Conservation (phyloP, 345 rosid genomes). For the Luvunga scandens region DNA sequence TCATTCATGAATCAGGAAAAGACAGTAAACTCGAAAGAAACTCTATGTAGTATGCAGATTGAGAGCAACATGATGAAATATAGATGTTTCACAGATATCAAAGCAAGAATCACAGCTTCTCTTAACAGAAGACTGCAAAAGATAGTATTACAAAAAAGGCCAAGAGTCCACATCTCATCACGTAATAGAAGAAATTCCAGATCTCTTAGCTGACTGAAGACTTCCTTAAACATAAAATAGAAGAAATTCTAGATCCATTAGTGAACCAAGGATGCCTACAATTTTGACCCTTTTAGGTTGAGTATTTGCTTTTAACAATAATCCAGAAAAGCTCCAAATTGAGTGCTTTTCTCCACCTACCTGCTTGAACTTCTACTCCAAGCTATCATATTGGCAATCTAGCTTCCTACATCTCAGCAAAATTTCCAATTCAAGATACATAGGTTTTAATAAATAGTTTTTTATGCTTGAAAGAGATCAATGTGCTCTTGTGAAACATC, state of each 20-base stretch:
- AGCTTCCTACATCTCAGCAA: background rate
- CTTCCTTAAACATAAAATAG: background rate
- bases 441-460: background rate
- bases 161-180: background rate
- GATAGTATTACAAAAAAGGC: background rate
- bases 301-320: background rate
- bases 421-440: background rate
- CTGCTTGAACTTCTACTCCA: background rate
- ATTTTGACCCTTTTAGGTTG: background rate
- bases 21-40: background rate
- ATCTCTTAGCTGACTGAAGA: background rate
- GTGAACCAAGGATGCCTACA: background rate
- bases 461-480: background rate
- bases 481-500: background rate
- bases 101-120: background rate
- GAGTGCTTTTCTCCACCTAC: background rate
- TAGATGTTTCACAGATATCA: background rate
- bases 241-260: background rate
- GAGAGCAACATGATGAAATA: background rate
- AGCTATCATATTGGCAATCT: background rate
- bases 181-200: background rate
- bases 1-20: background rate
- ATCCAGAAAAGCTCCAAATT: background rate
- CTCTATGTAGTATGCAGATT: background rate
- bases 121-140: background rate